Evolutionary conservation across 768 basidiomycete genomes (phyloP).

Genomic region (Strobilomyces echinocephalus): DNA sequence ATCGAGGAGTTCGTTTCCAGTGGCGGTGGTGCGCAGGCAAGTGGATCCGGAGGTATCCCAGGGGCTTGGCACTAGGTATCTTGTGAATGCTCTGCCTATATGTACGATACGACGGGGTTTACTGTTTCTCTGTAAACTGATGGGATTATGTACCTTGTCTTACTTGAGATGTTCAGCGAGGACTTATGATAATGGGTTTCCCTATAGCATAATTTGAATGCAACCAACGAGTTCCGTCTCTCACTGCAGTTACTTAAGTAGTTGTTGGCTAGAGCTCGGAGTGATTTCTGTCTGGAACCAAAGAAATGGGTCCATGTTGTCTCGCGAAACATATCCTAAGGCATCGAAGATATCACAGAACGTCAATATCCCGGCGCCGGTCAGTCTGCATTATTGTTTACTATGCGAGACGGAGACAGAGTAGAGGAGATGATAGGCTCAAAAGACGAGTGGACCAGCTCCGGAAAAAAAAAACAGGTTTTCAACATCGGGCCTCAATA

Average conservation of each 20-base stretch:
- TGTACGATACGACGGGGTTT: conserved; percentile 13
- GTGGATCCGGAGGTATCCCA: conserved; percentile 35
- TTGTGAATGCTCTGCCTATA: neutral
- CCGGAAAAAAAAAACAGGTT: conserved; percentile 2
- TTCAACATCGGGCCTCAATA: conserved; percentile 15
- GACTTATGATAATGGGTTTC: too few relatives aligned
- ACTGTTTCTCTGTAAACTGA: neutral
- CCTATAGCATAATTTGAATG: too few relatives aligned
- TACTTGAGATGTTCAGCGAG: neutral
- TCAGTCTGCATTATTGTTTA: conserved; percentile 3
- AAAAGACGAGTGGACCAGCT: too few relatives aligned
- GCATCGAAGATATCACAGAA: neutral
- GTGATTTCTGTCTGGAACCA: too few relatives aligned
- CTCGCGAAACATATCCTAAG: neutral
- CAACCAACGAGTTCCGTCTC: too few relatives aligned
- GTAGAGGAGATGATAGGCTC: neutral
- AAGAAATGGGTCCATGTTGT: too few relatives aligned
- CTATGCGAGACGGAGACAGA: conserved; percentile 5
- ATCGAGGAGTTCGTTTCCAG: conserved; percentile 53
- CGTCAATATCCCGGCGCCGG: neutral
- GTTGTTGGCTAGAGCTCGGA: too few relatives aligned
- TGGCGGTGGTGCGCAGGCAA: conserved; percentile 36
- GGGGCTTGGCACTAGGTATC: conserved; percentile 42
- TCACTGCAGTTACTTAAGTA: too few relatives aligned
- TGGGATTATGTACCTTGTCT: neutral